Percentiles rank a stretch among this genome's conserved stretches.
Evolutionary conservation across 352 stramenopile species (phyloP).

Genomic region (Lagenidium giganteum): DNA sequence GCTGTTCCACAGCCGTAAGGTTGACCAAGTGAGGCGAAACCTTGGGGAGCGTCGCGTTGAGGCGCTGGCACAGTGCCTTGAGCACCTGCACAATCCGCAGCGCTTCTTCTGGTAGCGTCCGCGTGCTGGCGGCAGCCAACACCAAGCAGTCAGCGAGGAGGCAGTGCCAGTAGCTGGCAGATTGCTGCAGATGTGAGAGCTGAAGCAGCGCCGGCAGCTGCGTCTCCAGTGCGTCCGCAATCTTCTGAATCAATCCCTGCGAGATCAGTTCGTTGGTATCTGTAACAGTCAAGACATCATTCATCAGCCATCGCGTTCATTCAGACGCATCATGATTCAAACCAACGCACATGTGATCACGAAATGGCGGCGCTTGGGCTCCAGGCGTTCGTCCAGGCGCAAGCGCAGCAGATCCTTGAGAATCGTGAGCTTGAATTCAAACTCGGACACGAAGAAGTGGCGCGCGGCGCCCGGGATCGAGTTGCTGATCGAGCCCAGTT

Average conservation of each 20-base stretch:
- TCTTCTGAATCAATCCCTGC: slow-evolving; percentile 42
- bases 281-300: slow-evolving; percentile 2
- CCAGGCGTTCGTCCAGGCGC: slow-evolving; percentile 49
- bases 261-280: slow-evolving; percentile 62
- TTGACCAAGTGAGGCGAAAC: slow-evolving; percentile 83
- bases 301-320: background rate
- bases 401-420: slow-evolving; percentile 71
- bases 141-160: slow-evolving; percentile 65
- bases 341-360: slow-evolving; percentile 33
- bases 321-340: background rate
- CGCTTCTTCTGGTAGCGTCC: slow-evolving; percentile 47
- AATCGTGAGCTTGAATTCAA: slow-evolving; percentile 68
- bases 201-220: slow-evolving; percentile 52
- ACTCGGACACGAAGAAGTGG: slow-evolving; percentile 74
- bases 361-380: slow-evolving; percentile 56
- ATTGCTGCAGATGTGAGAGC: slow-evolving; percentile 52
- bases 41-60: slow-evolving; percentile 57
- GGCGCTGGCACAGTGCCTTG: slow-evolving; percentile 45
- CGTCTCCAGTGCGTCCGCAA: slow-evolving; percentile 36
- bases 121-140: slow-evolving; percentile 50
- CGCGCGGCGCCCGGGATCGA: slow-evolving; percentile 64
- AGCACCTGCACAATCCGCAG: slow-evolving; percentile 43
- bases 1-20: slow-evolving; percentile 63
- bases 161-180: slow-evolving; percentile 73
- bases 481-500: slow-evolving; percentile 41